Base-by-base conservation (phyloP, 345 rosid species). In the Pistacia integerrima region DNA sequence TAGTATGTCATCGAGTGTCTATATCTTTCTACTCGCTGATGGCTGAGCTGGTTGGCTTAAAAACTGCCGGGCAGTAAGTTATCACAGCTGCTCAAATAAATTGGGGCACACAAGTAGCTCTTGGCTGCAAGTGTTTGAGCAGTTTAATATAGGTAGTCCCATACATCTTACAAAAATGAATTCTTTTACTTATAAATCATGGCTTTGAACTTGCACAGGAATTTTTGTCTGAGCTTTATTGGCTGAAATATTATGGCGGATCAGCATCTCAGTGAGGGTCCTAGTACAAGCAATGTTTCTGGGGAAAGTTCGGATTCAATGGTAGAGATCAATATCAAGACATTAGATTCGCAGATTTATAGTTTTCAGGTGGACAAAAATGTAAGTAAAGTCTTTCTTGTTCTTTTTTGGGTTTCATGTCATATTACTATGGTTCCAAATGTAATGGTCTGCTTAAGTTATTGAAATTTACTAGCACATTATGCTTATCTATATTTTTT, bases 241-340 rank as follows among this genome's bases (percentile, higher is more conserved):
- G 68, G 81, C 61, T 79, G 72, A 77, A 70, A 38, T 67, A 70
- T 76, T 77, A 93, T 96, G 99, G 98, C 84, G 14, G 90, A 90
- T 72, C 89, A 84, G 69, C 55, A 79, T 55, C 59, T 76, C 17
- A 76, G 80, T 73, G 90, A 86, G 77, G 85, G 92, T 80, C 83
- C 96, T 14, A 84, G 87, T 79, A 78, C 82, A 76, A 82, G 82
- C 82, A 82, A 69, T 81, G 74, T 44, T 63, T 69, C 90, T 25
- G 92, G 84, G 22, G 89, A 85, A 61, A 78, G 81, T 73, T 86
- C 91, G 4, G 88, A 90, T 74, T 79, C 93, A 77, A 78, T 74
- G 70, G 73, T 96, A 46, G 91, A 91, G 90, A 85, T 96, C 72
- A 93, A 89, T 79, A 80, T 93, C 81, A 96, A 93, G 89, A 96